Evolutionary conservation across 495 filamentous ascomycete species (phyloP).

Genomic region (Antarctomyces pellizariae): DNA sequence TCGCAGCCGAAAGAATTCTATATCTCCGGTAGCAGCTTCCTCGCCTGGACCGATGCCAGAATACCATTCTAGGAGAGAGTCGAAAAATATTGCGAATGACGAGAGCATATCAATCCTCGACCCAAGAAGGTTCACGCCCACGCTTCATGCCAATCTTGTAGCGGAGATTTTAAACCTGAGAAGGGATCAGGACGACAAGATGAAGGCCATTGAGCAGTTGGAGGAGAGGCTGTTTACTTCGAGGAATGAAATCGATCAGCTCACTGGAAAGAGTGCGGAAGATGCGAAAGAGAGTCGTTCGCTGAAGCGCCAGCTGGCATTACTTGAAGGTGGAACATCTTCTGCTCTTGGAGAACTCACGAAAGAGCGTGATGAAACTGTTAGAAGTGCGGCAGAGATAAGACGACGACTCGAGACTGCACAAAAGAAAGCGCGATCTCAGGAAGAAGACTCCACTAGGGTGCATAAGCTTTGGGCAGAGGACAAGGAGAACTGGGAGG

Average conservation of each 20-base stretch:
- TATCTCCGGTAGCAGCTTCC: constrained; percentile 37
- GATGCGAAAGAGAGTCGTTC: constrained; percentile 53
- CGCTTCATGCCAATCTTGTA: constrained; percentile 80
- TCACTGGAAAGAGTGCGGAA: constrained; percentile 33
- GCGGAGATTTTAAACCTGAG: constrained; percentile 78
- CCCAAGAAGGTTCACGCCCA: constrained; percentile 80
- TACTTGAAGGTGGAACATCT: constrained; percentile 69
- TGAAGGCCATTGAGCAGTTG: constrained; percentile 58
- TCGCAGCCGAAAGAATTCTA: constrained; percentile 13
- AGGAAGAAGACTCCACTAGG: constrained; percentile 65
- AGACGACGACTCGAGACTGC: constrained; percentile 55
- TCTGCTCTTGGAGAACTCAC: constrained; percentile 63
- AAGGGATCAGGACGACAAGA: constrained; percentile 72
- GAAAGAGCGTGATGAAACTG: constrained; percentile 66
- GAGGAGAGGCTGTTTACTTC: constrained; percentile 51
- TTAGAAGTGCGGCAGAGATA: constrained; percentile 47
- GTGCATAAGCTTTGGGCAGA: constrained; percentile 53
- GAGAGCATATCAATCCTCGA: constrained; percentile 63
- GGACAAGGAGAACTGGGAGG: constrained; percentile 65
- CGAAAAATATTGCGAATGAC: constrained; percentile 34
- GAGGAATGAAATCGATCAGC: constrained; percentile 45
- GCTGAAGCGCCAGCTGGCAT: constrained; percentile 59
- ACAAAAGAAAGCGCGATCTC: constrained; percentile 51
- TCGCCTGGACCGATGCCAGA: constrained; percentile 38
- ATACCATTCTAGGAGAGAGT: constrained; percentile 23